Evolutionary conservation across 2,329 filamentous ascomycete species (phyloP), one percentile per base, ranked within the genome.

Genomic region (Colletotrichum acutatum): DNA sequence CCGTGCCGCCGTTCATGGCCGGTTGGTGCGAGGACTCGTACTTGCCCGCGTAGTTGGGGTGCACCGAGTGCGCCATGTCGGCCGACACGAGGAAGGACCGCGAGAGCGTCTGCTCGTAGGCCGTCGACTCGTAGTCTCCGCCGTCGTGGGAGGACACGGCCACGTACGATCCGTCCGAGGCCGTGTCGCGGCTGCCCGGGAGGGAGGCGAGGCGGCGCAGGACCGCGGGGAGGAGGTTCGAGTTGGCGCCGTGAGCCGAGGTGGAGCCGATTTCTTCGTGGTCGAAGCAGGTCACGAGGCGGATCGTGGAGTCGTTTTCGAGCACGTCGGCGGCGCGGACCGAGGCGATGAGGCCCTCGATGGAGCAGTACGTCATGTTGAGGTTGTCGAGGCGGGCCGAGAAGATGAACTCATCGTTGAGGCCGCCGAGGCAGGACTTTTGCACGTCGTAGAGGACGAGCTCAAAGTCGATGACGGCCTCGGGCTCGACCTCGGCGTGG

Each of bases 361-460:
- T 91, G 76, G 94, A 93, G 85, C 97, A 98, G 86, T 95, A 98
- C 11, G 96, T 97, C 94, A 97, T 98, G 84, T 94, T 94, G 19
- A 98, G 88, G 83, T 99, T 99, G 85, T 99, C 97, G 68, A 99
- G 89, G 58, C 97, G 92, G n/a, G 95, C 91, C 3, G 96, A 98
- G 86, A 96, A 98, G 84, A 99, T 94, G 81, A 99, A 93, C 83
- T 99, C 97, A 79, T 98, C 93, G 81, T 94, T 93, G 76, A 99
- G 85, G 46, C 97, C 97, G 72, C 97, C 97, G 19, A 99, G 89
- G 80, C 92, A 94, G 0, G 95, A 91, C 80, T 96, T 94, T 80
- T 99, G 97, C 11, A 95, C 97, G 82, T 99, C 97, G 83, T 97
- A 99, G 54, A 99, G 91, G n/a, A 98, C 90, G 78, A 98, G 90